Conservation (phyloP, 2,329 filamentous ascomycete genomes). For the Thelonectria discophora region DNA sequence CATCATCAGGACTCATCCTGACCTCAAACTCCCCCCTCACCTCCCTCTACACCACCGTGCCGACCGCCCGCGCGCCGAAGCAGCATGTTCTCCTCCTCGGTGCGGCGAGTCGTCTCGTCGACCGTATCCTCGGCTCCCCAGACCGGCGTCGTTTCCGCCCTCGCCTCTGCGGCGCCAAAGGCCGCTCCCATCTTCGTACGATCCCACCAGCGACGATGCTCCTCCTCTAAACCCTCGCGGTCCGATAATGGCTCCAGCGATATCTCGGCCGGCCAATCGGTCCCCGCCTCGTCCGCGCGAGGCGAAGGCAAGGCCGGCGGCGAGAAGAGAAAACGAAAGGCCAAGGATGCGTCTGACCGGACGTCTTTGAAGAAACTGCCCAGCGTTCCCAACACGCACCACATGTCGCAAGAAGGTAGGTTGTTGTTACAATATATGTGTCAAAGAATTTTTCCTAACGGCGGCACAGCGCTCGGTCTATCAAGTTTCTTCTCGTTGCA, state of each 20-base stretch:
- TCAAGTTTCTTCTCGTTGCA: slow-evolving; percentile 97
- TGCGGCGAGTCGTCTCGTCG: slow-evolving; percentile 62
- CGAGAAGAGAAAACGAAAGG: slow-evolving; percentile 68
- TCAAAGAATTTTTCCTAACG: slow-evolving; percentile 27
- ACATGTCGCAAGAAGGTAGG: slow-evolving; percentile 74
- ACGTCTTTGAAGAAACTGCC: slow-evolving; percentile 68
- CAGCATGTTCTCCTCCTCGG: slow-evolving; percentile 64
- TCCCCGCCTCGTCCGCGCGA: slow-evolving; percentile 56
- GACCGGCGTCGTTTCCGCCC: slow-evolving; percentile 53
- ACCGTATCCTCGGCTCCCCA: slow-evolving; percentile 58
- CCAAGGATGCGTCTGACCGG: slow-evolving; percentile 56
- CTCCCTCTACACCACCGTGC: slow-evolving; percentile 28
- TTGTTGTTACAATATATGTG: slow-evolving; percentile 11
- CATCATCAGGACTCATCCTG: slow-evolving; percentile 47
- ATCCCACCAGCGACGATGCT: slow-evolving; percentile 63
- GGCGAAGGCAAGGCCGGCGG: slow-evolving; percentile 54
- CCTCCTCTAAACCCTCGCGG: slow-evolving; percentile 70
- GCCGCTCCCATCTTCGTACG: slow-evolving; percentile 49
- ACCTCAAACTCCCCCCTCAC: slow-evolving; percentile 34
- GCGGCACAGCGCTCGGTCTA: slow-evolving; percentile 76
- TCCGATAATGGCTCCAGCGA: slow-evolving; percentile 65
- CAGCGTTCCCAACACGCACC: slow-evolving; percentile 77
- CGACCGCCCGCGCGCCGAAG: slow-evolving; percentile 38
- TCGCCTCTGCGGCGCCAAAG: slow-evolving; percentile 54
- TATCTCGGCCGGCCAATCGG: slow-evolving; percentile 58